Evolutionary conservation across 192 early-diverging fungal species (phyloP).

Genomic region (Chytriomyces sp.): DNA sequence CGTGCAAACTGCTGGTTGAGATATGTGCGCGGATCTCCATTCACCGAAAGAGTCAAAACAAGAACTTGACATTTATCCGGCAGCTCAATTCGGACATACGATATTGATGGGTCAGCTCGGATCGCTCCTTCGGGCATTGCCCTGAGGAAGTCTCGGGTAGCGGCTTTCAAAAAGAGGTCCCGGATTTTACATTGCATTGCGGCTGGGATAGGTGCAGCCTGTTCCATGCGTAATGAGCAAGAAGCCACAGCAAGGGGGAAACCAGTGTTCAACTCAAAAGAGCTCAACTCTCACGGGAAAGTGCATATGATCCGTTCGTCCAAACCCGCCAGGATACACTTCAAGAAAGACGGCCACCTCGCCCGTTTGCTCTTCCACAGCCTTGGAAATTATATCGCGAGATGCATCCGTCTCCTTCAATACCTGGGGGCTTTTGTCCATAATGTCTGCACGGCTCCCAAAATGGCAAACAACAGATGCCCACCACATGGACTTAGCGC

Average conservation of each 20-base stretch:
- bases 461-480: conserved; percentile 76
- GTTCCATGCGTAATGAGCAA: not conserved
- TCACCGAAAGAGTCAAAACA: not conserved
- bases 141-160: conserved; percentile 42
- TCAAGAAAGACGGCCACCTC: conserved; percentile 78
- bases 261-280: too few species aligned
- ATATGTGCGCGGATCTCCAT: conserved; percentile 5
- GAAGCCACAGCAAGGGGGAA: conserved; percentile 22
- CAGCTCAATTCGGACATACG: conserved; percentile 43
- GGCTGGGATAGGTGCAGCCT: conserved; percentile 60
- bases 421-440: conserved; percentile 25
- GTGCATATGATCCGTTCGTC: conserved; percentile 62
- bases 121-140: conserved; percentile 36
- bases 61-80: conserved; percentile 4
- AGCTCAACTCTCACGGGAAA: conserved; percentile 56
- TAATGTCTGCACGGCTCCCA: conserved; percentile 35
- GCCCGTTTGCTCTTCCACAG: conserved; percentile 31
- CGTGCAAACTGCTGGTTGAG: conserved; percentile 27
- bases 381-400: conserved; percentile 22
- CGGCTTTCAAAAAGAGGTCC: conserved; percentile 50
- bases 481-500: conserved; percentile 78
- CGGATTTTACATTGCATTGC: conserved; percentile 46
- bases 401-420: conserved; percentile 43
- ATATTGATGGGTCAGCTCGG: conserved; percentile 27
- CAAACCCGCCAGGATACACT: conserved; percentile 59